Base-by-base conservation (phyloP, 352 stramenopile genomes). In the Phytopythium cucurbitacearum region DNA sequence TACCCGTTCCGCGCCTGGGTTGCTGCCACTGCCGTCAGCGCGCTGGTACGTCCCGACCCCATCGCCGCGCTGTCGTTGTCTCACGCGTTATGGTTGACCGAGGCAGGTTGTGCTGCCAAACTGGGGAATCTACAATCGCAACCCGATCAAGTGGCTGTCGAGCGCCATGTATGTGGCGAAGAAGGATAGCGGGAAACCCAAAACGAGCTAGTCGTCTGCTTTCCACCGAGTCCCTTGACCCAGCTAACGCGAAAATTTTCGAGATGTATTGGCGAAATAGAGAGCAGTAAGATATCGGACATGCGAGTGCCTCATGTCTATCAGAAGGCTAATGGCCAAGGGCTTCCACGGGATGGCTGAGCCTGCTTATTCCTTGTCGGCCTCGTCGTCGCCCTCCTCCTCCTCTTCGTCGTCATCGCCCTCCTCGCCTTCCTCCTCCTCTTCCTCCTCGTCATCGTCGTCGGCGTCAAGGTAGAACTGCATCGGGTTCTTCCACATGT, bases 51-150 rank as follows among this genome's bases (percentile, higher is more conserved):
- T 48, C 5, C 35, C 13, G 13, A 44, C 7, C 12, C 40, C 21
- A 39, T 38, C 38, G 37, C 34, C 28, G 44, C 47, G 33, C n/a
- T 56, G 38, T 28, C 37, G 15, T 51, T 43, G 7, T 15, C 48
- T 53, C 11, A 15, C 35, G 40, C 7, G n/a, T 4, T 44, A 13
- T 33, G 13, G 40, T 32, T 16, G 10, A 28, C 11, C 49, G 32
- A 32, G 56, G 35, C 44, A 92, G 81, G 54, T 91, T 40, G 69
- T 89, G 52, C 60, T 94, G 37, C 84, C 84, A 0, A 81, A 94
- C 63, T 94, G 84, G 84, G 69, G 73, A 5, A 80, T 92, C 40
- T 94, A 88, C 75, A 94, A 92, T 62, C 76, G 74, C 48, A 71
- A 92, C 55, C 78, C 80, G 15, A 87, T 94, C 64, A 80, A 90